Percentiles rank a stretch among this genome's conserved stretches.
Evolutionary conservation across 805 yeast genomes (phyloP).

Genomic region (Martiniozyma abietophila): DNA sequence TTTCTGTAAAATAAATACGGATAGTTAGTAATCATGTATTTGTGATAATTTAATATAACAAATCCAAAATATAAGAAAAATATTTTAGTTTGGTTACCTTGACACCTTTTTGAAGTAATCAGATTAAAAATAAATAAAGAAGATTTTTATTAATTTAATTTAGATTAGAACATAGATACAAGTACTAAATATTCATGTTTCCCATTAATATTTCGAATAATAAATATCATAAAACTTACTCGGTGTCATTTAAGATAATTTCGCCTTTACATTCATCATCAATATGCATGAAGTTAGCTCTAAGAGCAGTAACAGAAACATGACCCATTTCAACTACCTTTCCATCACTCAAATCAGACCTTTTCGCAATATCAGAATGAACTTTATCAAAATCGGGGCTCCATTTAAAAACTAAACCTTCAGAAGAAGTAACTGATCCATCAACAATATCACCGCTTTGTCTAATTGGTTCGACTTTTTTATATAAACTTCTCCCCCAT

Average conservation of each 20-base stretch:
- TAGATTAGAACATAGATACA: too few relatives aligned
- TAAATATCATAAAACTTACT: slow-evolving; percentile 3
- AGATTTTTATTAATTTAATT: too few relatives aligned
- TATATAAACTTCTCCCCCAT: slow-evolving; percentile 44
- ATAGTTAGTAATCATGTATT: background rate
- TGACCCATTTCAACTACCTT: slow-evolving; percentile 56
- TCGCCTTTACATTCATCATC: slow-evolving; percentile 44
- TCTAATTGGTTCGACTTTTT: slow-evolving; percentile 11
- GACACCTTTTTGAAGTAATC: too few relatives aligned
- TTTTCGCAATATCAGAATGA: slow-evolving; percentile 39
- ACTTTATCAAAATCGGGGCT: slow-evolving; percentile 69
- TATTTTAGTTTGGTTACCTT: too few relatives aligned
- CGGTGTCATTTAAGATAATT: slow-evolving; percentile 33
- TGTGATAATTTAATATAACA: background rate
- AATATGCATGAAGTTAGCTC: slow-evolving; percentile 60
- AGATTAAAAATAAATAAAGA: too few relatives aligned
- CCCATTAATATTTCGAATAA: too few relatives aligned
- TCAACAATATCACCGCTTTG: slow-evolving; percentile 36
- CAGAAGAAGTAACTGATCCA: slow-evolving; percentile 25
- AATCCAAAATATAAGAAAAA: background rate
- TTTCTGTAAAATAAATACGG: background rate
- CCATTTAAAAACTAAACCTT: slow-evolving; percentile 61
- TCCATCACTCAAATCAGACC: slow-evolving; percentile 52
- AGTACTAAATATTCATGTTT: too few relatives aligned
- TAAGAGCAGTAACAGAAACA: slow-evolving; percentile 59